phyloP scores from a whole-genome alignment of 1,139 yeast species.

The Pichia sp. region DNA sequence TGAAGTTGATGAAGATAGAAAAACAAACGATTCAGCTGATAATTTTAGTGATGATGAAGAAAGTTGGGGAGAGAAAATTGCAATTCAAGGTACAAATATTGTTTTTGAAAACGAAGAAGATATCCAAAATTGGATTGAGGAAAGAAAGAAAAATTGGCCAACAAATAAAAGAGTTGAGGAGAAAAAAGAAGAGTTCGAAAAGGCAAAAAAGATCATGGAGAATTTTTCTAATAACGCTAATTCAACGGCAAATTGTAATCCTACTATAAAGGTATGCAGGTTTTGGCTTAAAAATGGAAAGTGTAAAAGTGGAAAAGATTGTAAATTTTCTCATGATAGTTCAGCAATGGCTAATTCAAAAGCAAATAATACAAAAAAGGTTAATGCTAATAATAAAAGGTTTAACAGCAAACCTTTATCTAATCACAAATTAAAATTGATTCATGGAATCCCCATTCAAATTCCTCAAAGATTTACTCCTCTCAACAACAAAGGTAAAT shows the following conservation, averaged over 20 bases:
- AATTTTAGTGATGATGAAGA: constrained; percentile 10
- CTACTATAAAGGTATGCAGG: constrained; percentile 32
- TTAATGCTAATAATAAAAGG: not conserved
- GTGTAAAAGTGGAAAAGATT: constrained; percentile 45
- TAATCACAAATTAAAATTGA: constrained; percentile 26
- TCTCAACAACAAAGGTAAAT: constrained; percentile 30
- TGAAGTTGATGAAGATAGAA: not conserved
- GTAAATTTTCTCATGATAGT: constrained; percentile 31
- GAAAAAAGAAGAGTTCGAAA: constrained; percentile 25
- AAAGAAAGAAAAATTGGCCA: constrained; percentile 75
- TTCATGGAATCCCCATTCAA: constrained; percentile 38
- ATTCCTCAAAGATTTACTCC: constrained; percentile 41
- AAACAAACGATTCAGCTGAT: constrained; percentile 4
- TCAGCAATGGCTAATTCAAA: not conserved
- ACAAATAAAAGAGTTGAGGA: constrained; percentile 42
- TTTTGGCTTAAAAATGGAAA: constrained; percentile 37
- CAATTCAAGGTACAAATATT: constrained; percentile 60
- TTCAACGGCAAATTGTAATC: not conserved
- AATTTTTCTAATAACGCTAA: not conserved
- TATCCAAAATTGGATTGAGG: constrained; percentile 73
- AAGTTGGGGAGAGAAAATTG: constrained; percentile 15
- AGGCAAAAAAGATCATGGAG: constrained; percentile 14
- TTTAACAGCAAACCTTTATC: constrained; percentile 20
- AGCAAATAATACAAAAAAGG: not conserved
- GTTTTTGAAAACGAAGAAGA: constrained; percentile 63